Evolutionary conservation across 805 yeast species (phyloP), one percentile per base, ranked within the genome.

Genomic region (Spathaspora girioi): DNA sequence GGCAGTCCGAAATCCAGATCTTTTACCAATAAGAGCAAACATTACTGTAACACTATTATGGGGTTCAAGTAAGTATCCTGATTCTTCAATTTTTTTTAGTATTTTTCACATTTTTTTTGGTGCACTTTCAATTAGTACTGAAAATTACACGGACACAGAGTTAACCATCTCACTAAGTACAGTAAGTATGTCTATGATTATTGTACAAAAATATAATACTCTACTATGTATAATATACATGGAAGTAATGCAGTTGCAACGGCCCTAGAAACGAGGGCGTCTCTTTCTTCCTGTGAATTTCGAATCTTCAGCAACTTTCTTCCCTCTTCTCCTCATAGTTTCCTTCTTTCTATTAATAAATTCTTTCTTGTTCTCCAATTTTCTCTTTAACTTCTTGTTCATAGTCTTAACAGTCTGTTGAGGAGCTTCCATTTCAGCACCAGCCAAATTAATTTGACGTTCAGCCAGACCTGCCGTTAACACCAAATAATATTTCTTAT

Each of bases 331-430:
- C 64, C 86, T 86, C 93, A 87, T 90, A 50, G 92, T 75, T 50
- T 89, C 97, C 76, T 94, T 94, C 87, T 94, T 94, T 67, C 99
- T 82, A 60, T 76, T 76, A 59, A 94, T 90, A 66, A 79, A 94
- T 2, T 84, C 94, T 67, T 89, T 91, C 61, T 79, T 82, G 3
- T 88, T 75, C 71, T 93, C 98, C 55, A 80, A 66, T 52, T 79
- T 76, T 66, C 80, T 83, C 32, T 43, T 45, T 32, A 47, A 47
- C 38, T 54, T 54, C 61, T 73, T 77, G 57, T 74, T 76, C 60
- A 71, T 44, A 59, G 71, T 52, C 60, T 65, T 79, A 18, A 7
- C 17, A 9, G 64, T 64, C 49, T 63, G 68, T 17, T 68, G 73
- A 43, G 83, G 79, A 2, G 83, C 84, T 59, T 91, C 97, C 81